phyloP scores from a whole-genome alignment of 768 basidiomycete genomes.

The Ramaria rubella region DNA sequence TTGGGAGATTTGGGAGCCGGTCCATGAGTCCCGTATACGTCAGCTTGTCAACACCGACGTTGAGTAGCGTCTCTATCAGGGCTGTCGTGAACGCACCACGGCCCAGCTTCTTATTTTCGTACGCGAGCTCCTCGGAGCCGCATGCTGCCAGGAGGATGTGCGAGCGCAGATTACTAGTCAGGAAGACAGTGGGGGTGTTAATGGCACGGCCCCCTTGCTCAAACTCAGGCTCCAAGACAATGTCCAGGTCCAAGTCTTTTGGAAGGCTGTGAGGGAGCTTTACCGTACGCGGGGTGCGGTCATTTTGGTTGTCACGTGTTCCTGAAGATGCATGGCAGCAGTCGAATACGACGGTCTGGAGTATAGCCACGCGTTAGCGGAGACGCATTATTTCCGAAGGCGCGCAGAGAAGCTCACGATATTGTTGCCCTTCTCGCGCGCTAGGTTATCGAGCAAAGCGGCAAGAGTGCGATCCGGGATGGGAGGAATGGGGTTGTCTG shows the following conservation, averaged over 20 bases:
- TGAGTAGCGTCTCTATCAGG: conserved; percentile 23
- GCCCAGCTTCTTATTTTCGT: conserved; percentile 20
- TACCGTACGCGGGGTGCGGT: not conserved
- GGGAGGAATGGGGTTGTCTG: conserved; percentile 20
- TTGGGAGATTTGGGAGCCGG: not conserved
- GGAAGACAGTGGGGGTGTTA: not conserved
- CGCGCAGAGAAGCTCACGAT: conserved; percentile 27
- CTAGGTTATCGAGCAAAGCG: conserved; percentile 31
- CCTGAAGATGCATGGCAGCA: conserved; percentile 40
- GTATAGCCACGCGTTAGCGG: not conserved
- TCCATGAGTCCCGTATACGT: conserved; percentile 30
- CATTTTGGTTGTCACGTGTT: conserved; percentile 17
- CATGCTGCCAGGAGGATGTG: conserved; percentile 37
- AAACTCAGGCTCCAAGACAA: not conserved
- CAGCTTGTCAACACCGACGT: conserved; percentile 18
- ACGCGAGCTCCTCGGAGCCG: conserved; percentile 29
- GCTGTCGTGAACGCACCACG: conserved; percentile 29
- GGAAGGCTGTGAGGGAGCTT: not conserved
- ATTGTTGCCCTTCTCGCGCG: conserved; percentile 36
- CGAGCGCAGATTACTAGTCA: not conserved
- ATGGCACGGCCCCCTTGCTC: not conserved
- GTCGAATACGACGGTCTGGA: conserved; percentile 40
- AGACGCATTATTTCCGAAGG: not conserved
- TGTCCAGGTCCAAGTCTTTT: not conserved
- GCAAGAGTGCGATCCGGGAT: conserved; percentile 42